Evolutionary conservation across 306 rosid species (phyloP).

Genomic region (Chamaecrista fasciculata): DNA sequence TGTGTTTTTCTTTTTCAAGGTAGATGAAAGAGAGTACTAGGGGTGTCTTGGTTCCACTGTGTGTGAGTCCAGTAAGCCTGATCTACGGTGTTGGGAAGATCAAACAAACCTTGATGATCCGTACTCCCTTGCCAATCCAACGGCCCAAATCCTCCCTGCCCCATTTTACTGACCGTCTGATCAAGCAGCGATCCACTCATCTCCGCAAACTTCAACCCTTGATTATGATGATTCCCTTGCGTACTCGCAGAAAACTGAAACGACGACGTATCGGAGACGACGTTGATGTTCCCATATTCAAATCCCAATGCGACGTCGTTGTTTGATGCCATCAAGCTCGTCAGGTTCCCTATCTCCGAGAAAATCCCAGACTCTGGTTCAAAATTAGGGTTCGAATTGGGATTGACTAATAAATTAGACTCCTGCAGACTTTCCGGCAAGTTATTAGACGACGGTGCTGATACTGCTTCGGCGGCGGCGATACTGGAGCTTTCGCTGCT

Average conservation of each 20-base stretch:
- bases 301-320: conserved; percentile 37
- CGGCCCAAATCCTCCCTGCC: conserved; percentile 43
- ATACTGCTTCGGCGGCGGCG: conserved; percentile 51
- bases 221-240: neutral
- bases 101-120: conserved; percentile 73
- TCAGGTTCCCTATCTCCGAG: conserved; percentile 58
- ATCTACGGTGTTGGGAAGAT: conserved; percentile 76
- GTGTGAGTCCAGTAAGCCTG: conserved; percentile 73
- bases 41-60: conserved; percentile 78
- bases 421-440: neutral
- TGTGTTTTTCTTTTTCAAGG: conserved; percentile 44
- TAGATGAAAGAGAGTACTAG: conserved; percentile 56
- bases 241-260: conserved; percentile 39
- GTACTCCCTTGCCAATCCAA: conserved; percentile 70
- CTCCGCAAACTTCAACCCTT: conserved; percentile 44
- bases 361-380: conserved; percentile 42
- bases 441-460: conserved; percentile 38
- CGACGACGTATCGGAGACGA: conserved; percentile 37
- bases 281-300: conserved; percentile 31
- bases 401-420: conserved; percentile 29
- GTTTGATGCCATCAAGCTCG: conserved; percentile 50
- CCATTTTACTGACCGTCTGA: conserved; percentile 41
- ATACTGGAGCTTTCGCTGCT: conserved; percentile 91
- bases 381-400: conserved; percentile 21
- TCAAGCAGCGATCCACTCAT: conserved; percentile 35